These are phyloP conservation scores for Thelephora aurantiotincta DNA, from an alignment of 768 basidiomycete species.

Conservation along the genomic window DNA sequence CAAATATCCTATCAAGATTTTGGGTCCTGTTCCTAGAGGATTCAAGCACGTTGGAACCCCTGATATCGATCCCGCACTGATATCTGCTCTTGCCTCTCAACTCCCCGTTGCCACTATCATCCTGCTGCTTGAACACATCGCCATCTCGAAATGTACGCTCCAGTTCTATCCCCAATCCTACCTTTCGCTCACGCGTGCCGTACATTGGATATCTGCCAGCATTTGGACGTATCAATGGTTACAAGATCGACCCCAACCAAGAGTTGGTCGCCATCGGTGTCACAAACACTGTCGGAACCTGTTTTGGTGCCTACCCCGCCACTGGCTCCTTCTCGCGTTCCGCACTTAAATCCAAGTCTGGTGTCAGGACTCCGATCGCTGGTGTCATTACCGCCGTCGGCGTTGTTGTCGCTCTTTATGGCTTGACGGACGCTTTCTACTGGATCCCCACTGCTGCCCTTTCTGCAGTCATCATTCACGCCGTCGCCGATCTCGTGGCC, in stretches of 20 bases:
- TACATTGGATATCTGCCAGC: slow-evolving; percentile 29
- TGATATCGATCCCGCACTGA: slow-evolving; percentile 30
- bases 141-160: slow-evolving; percentile 83
- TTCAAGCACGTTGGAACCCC: slow-evolving; percentile 46
- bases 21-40: slow-evolving; percentile 75
- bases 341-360: slow-evolving; percentile 89
- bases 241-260: slow-evolving; percentile 89
- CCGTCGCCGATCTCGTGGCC: slow-evolving; percentile 79
- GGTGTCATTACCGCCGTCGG: slow-evolving; percentile 77
- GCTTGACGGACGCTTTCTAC: slow-evolving; percentile 83
- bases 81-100: slow-evolving; percentile 57
- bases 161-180: not conserved
- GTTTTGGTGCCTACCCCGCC: slow-evolving; percentile 88
- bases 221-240: slow-evolving; percentile 88
- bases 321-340: slow-evolving; percentile 99
- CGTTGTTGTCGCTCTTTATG: slow-evolving; percentile 90
- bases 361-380: slow-evolving; percentile 90
- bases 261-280: slow-evolving; percentile 98
- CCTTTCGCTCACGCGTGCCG: not conserved
- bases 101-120: slow-evolving; percentile 82
- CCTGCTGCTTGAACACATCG: slow-evolving; percentile 88
- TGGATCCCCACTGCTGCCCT: slow-evolving; percentile 76
- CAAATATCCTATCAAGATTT: slow-evolving; percentile 73
- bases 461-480: slow-evolving; percentile 93
- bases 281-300: slow-evolving; percentile 79